These are phyloP conservation scores for Fonsecaea nubica DNA, from an alignment of 2,329 filamentous ascomycete species.

Conservation along the genomic window DNA sequence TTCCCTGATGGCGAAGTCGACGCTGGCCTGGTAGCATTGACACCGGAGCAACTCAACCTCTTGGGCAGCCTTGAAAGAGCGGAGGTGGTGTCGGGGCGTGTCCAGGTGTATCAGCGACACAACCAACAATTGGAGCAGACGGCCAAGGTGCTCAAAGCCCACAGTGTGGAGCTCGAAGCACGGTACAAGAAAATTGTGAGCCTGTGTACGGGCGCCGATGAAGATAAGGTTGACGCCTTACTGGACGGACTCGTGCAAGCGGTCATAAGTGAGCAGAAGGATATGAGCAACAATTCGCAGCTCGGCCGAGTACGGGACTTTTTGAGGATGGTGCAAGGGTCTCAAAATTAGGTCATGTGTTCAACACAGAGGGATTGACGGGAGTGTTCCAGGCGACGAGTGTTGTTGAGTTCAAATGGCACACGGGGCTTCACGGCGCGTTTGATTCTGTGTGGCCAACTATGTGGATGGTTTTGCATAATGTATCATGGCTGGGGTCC, in stretches of 20 bases:
- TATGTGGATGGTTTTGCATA: conserved; percentile 3
- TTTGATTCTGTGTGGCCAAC: conserved; percentile 4
- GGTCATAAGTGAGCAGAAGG: conserved; percentile 65
- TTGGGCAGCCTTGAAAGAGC: conserved; percentile 63
- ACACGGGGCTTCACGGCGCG: not conserved
- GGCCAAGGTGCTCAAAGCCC: conserved; percentile 74
- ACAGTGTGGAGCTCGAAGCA: conserved; percentile 81
- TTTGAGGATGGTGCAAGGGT: conserved; percentile 75
- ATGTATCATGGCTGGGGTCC: not conserved
- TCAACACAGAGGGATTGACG: not conserved
- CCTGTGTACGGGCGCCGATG: conserved; percentile 80
- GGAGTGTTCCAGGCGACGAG: not conserved
- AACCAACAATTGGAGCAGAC: conserved; percentile 71
- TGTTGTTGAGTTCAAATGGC: not conserved
- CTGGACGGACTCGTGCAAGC: conserved; percentile 82
- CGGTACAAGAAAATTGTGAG: conserved; percentile 89
- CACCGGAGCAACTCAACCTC: conserved; percentile 51
- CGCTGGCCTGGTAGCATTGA: conserved; percentile 49
- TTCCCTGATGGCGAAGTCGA: conserved; percentile 49
- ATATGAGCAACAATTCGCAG: conserved; percentile 70
- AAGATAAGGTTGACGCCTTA: conserved; percentile 78
- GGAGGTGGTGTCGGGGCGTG: conserved; percentile 68
- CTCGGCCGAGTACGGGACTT: conserved; percentile 79
- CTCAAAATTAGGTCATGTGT: conserved; percentile 28
- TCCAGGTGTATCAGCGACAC: conserved; percentile 73